phyloP scores from a whole-genome alignment of 306 rosid species.

The Herpetospermum pedunculosum region DNA sequence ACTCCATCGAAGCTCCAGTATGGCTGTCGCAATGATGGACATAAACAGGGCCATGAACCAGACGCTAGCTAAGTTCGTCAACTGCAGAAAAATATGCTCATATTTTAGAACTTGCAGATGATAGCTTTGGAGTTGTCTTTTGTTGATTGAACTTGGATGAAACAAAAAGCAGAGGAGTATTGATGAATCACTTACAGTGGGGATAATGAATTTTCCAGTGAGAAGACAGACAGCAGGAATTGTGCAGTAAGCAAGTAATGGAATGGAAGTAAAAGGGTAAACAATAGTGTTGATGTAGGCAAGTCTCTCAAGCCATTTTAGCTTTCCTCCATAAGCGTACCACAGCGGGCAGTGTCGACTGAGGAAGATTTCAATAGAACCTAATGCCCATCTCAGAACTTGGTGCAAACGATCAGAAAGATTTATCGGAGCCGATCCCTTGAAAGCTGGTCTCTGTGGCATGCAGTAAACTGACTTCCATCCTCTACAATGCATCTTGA shows the following conservation, averaged over 20 bases:
- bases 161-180: not conserved
- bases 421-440: conserved; percentile 90
- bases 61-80: conserved; percentile 65
- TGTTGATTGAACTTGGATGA: not conserved
- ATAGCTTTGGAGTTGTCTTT: not conserved
- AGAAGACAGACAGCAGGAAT: conserved; percentile 87
- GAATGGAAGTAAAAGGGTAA: conserved; percentile 86
- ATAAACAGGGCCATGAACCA: conserved; percentile 76
- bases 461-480: conserved; percentile 95
- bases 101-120: not conserved
- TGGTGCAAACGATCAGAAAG: conserved; percentile 78
- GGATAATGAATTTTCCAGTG: conserved; percentile 90
- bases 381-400: conserved; percentile 77
- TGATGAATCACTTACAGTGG: conserved; percentile 51
- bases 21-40: conserved; percentile 61
- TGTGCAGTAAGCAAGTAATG: conserved; percentile 67
- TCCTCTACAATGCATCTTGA: conserved; percentile 97
- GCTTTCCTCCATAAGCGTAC: conserved; percentile 84
- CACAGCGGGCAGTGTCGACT: conserved; percentile 90
- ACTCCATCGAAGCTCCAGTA: conserved; percentile 87
- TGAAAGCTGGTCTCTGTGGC: conserved; percentile 81
- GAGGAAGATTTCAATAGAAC: conserved; percentile 78
- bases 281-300: conserved; percentile 65
- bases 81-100: conserved; percentile 26
- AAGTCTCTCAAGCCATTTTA: conserved; percentile 75